Evolutionary conservation across 2,329 filamentous ascomycete genomes (phyloP), one percentile per base, ranked within the genome.

Genomic region (Scedosporium aurantiacum): DNA sequence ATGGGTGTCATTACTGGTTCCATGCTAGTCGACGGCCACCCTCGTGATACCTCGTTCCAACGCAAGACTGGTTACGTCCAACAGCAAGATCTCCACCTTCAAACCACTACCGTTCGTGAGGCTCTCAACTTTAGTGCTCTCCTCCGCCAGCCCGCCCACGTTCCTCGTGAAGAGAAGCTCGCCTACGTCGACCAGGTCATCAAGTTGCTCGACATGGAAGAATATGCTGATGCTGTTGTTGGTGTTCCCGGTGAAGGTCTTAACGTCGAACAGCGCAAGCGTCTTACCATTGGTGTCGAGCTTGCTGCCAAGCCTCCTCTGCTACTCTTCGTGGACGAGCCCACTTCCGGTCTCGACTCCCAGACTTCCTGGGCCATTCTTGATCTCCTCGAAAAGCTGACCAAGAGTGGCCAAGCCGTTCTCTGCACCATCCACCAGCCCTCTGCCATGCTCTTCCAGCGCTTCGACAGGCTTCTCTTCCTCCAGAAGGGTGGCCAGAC

Each of bases 401-500:
- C 91, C 68, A 89, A 93, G 72, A 88, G 86, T 64, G 92, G 93
- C 16, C 91, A 95, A 71, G 92, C 93, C 59, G 90, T 97, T 73
- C 85, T 97, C n/a, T 96, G 91, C 76, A 97, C 93, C 0, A 97
- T 97, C 64, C 93, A 97, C 72, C 93, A 97, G 73, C 93, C 93
- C n/a, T 95, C 90, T 14, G 91, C 92, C 40, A 91, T 96, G 82
- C 81, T 97, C 60, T 96, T 97, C 78, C 90, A 96, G 72, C 88
- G 90, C 63, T 97, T 94, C 70, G 90, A 94, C 69, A 83, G 88
- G 63, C 82, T 94, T 6, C 79, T 93, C 37, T 90, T 94, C 76
- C 77, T 94, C 16, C 85, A 86, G 40, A 86, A 83, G 69, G 89
- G 89, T 61, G 90, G 90, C 61, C 82, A 79, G 70, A 91, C 88